Conservation (phyloP, 495 filamentous ascomycete species). For the Durotheca rogersii region DNA sequence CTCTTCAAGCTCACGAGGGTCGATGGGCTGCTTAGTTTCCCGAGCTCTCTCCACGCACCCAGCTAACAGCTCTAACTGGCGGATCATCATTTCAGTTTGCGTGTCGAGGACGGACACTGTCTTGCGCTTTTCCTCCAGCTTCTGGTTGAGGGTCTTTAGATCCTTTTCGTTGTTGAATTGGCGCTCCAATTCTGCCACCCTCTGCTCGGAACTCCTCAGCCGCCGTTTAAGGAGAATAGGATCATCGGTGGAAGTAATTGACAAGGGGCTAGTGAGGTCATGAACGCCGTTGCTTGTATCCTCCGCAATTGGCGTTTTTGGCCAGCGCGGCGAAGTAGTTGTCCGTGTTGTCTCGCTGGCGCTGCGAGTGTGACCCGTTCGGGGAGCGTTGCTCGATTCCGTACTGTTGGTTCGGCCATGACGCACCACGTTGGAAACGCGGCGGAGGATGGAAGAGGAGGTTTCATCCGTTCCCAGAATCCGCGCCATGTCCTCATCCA, state of each 20-base stretch:
- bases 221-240: constrained; percentile 71
- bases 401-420: constrained; percentile 87
- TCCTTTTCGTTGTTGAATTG: constrained; percentile 68
- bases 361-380: constrained; percentile 51
- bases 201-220: constrained; percentile 75
- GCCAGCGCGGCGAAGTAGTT: constrained; percentile 61
- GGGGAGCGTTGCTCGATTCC: constrained; percentile 48
- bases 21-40: constrained; percentile 72
- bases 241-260: constrained; percentile 67
- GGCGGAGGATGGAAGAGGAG: constrained; percentile 73
- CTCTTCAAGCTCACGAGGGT: constrained; percentile 75
- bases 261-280: constrained; percentile 75
- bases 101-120: constrained; percentile 96
- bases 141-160: constrained; percentile 80
- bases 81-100: constrained; percentile 90
- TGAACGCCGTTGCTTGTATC: constrained; percentile 53
- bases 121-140: constrained; percentile 88
- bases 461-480: constrained; percentile 72
- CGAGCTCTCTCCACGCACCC: constrained; percentile 62
- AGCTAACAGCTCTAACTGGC: constrained; percentile 82
- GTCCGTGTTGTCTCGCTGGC: constrained; percentile 59
- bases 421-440: constrained; percentile 87
- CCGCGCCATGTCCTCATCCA: constrained; percentile 88
- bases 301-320: constrained; percentile 71
- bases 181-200: constrained; percentile 79